Base-by-base conservation (phyloP, 1,284 basidiomycete genomes). In the Microbotryum intermedium region DNA sequence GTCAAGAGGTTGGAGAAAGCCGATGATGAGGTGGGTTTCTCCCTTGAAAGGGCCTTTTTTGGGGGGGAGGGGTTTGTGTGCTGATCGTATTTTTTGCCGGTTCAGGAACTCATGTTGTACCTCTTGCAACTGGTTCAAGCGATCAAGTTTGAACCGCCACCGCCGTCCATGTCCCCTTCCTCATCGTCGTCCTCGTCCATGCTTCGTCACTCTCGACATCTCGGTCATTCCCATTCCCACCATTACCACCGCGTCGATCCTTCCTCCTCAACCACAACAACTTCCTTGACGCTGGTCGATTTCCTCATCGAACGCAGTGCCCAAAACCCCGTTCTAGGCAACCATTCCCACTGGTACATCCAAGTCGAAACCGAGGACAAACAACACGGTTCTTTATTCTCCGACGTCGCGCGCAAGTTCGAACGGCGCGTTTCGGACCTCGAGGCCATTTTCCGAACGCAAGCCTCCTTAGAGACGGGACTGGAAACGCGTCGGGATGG, bases 121-220 rank as follows among this genome's bases (percentile, higher is more conserved):
- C 80, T 99, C 2, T 77, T 98, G 6, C 95, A 99, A 76, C 83
- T 99, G 3, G 94, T 98, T 0, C 95, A 99, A 76, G 92, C 94
- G 0, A 83, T 99, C 69, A 97, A 95, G 73, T 97, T 97, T 65
- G 92, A 97, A 72, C 62, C 68, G 2, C 21, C 61, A 1, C 28
- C 62, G 0, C 42, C 59, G 13, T 54, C 58, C 2, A 50, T 48
- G 7, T 53, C 59, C 0, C 53, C 63, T 4, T 52, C 60, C 3
- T 53, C 57, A 11, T 42, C 60, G n/a, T 59, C 66, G 3, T 57
- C 62, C 18, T 56, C 58, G 16, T 26, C 57, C 13, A 65, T 61
- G 1, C 53, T 62, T 18, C 58, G 61, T 1, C 64, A 65, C 34
- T 59, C 61, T 6, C 52, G 44, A 18, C 59, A 87, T 82, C 67